Evolutionary conservation across 2,329 filamentous ascomycete genomes (phyloP).

Genomic region (Fusarium veterinarium): DNA sequence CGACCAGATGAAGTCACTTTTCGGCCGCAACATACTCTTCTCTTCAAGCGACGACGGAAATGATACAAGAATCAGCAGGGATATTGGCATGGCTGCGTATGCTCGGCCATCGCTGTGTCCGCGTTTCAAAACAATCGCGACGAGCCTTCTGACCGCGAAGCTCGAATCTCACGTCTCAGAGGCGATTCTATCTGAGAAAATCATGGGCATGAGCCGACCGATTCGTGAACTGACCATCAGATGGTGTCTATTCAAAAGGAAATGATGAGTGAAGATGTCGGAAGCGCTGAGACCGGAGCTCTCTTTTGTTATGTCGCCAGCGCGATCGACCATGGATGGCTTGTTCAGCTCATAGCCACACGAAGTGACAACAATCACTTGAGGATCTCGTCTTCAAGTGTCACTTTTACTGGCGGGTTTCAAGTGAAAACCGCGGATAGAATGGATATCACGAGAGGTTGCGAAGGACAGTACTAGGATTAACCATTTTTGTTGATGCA

Average conservation of each 20-base stretch:
- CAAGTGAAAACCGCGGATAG: too few species aligned
- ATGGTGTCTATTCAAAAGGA: accelerated
- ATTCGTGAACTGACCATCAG: accelerated
- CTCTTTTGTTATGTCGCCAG: background rate
- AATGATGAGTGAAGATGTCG: background rate
- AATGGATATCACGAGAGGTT: background rate
- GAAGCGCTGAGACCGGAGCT: too few species aligned
- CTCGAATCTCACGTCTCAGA: too few species aligned
- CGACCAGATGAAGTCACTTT: background rate
- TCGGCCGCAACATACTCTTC: too few species aligned
- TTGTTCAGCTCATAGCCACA: background rate
- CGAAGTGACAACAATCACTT: background rate
- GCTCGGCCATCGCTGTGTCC: background rate
- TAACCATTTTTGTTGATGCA: background rate
- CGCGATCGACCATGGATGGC: too few species aligned
- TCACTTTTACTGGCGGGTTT: too few species aligned
- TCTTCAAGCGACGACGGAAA: accelerated
- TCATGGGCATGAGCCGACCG: too few species aligned
- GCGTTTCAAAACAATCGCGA: background rate
- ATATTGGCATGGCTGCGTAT: accelerated
- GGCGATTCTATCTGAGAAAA: too few species aligned
- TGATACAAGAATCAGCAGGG: accelerated
- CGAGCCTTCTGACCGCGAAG: background rate
- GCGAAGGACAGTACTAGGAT: background rate
- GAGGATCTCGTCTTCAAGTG: accelerated